phyloP scores from a whole-genome alignment of 1,284 basidiomycete species.

The Malassezia cuniculi region DNA sequence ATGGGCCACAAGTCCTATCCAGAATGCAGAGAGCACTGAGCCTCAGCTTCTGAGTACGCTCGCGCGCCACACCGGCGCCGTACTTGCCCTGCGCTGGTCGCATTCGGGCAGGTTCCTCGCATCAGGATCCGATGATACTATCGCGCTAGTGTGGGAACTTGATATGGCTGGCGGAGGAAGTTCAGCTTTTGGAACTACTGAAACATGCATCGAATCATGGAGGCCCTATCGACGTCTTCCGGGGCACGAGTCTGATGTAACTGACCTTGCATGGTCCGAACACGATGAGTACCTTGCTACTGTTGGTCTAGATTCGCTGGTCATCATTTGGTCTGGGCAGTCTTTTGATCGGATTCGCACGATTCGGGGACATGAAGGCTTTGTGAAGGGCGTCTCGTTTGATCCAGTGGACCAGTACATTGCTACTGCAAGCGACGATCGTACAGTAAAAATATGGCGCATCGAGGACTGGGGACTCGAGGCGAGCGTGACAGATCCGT shows the following conservation, averaged over 20 bases:
- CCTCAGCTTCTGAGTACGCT: conserved; percentile 81
- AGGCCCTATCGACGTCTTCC: conserved; percentile 79
- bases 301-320: conserved; percentile 78
- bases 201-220: conserved; percentile 70
- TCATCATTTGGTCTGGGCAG: conserved; percentile 62
- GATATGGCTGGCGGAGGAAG: conserved; percentile 48
- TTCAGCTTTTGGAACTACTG: conserved; percentile 33
- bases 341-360: conserved; percentile 52
- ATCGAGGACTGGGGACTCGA: conserved; percentile 81
- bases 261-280: conserved; percentile 90
- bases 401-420: conserved; percentile 93
- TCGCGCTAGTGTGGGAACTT: conserved; percentile 92
- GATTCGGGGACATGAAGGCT: conserved; percentile 80
- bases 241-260: conserved; percentile 72
- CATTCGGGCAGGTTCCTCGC: conserved; percentile 86
- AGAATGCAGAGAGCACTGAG: conserved; percentile 60
- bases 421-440: conserved; percentile 69
- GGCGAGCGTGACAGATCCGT: conserved; percentile 71
- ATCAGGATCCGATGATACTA: conserved; percentile 87
- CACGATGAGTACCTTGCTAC: conserved; percentile 67
- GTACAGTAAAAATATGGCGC: conserved; percentile 89
- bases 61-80: conserved; percentile 83
- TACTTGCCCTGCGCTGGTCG: conserved; percentile 88
- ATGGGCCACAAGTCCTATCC: conserved; percentile 88
- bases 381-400: conserved; percentile 97